These are phyloP conservation scores for Escallonia herrerae DNA, from an alignment of 129 eudicot genomes.

Conservation along the genomic window DNA sequence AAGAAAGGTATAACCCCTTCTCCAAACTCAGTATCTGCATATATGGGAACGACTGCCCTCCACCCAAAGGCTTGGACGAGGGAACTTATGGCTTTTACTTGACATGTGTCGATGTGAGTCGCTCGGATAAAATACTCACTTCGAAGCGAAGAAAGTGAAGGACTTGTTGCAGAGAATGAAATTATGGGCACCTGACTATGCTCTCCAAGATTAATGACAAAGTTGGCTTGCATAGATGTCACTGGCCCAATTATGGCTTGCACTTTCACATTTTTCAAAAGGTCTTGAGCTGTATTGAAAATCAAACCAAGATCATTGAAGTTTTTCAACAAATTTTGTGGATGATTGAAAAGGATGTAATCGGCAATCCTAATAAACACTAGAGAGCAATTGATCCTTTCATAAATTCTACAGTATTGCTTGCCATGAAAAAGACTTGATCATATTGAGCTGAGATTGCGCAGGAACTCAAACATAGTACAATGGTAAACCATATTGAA, in stretches of 20 bases:
- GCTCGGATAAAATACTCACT: slow-evolving; percentile 40
- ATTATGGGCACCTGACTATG: slow-evolving; percentile 41
- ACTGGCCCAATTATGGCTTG: slow-evolving; percentile 45
- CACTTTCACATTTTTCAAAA: slow-evolving; percentile 36
- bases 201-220: slow-evolving; percentile 35
- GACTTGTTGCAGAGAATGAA: slow-evolving; percentile 43
- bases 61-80: slow-evolving; percentile 38
- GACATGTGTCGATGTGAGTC: slow-evolving; percentile 34
- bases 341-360: no score
- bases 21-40: slow-evolving; percentile 44
- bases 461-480: no score
- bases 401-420: no score
- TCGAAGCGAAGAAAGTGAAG: slow-evolving; percentile 28
- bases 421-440: no score
- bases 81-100: slow-evolving; percentile 34
- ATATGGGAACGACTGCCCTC: slow-evolving; percentile 38
- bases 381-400: no score
- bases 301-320: no score
- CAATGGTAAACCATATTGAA: no score
- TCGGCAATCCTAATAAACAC: no score
- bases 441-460: no score
- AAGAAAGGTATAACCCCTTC: slow-evolving; percentile 40
- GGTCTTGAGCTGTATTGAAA: slow-evolving; percentile 39
- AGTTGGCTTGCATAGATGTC: slow-evolving; percentile 38
- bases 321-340: no score